These are phyloP conservation scores for Didymellaceae sp. DNA, from an alignment of 2,329 filamentous ascomycete genomes.

Conservation along the genomic window DNA sequence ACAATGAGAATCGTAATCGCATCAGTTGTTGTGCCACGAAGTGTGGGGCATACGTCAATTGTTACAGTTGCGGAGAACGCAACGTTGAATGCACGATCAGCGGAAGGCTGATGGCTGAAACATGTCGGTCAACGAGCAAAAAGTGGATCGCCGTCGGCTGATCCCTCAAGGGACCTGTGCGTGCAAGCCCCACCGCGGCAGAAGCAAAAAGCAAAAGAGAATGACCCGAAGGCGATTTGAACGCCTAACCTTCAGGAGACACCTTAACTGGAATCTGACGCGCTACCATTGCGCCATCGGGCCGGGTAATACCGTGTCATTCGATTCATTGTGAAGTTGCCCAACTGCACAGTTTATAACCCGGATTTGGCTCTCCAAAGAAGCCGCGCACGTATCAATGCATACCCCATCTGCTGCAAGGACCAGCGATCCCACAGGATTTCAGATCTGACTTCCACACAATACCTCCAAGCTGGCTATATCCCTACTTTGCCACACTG, in stretches of 20 bases:
- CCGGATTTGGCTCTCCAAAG: no score
- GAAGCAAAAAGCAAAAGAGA: constrained; percentile 12
- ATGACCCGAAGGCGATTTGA: constrained; percentile 23
- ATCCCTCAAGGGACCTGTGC: background rate
- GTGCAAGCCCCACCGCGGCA: background rate
- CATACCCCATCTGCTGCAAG: no score
- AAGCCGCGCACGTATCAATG: no score
- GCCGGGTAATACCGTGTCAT: constrained; percentile 20
- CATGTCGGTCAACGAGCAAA: constrained; percentile 8
- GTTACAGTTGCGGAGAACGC: constrained; percentile 1
- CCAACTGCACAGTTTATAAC: no score
- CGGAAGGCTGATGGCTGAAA: constrained; percentile 11
- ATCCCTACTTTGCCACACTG: no score
- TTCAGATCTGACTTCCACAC: no score
- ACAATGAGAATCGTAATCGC: no score
- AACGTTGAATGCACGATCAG: constrained; percentile 2
- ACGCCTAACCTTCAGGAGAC: constrained; percentile 24
- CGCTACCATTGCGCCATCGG: constrained; percentile 25
- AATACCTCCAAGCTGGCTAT: no score
- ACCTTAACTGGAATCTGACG: constrained; percentile 24
- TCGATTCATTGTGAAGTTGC: constrained; percentile 3
- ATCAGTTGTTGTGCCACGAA: no score
- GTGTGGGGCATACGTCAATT: constrained; percentile 2
- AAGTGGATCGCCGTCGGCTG: constrained; percentile 2
- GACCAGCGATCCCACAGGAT: no score